Evolutionary conservation across 306 rosid species (phyloP), one percentile per base, ranked within the genome.

Genomic region (Coriaria nepalensis): DNA sequence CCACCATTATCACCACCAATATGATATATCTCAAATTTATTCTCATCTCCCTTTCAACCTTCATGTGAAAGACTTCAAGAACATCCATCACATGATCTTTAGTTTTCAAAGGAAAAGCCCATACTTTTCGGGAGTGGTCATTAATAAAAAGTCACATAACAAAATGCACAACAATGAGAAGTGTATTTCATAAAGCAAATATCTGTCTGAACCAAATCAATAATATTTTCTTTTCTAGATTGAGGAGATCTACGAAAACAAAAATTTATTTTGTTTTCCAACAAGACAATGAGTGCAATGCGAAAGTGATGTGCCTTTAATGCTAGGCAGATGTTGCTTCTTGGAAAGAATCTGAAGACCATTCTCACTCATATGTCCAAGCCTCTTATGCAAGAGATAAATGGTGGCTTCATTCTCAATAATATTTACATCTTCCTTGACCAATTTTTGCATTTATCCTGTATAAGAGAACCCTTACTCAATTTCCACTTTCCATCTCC

Each of bases 401-500:
- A 35, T 11, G 8, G 38, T 5, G 6, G 36, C 45, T n/a, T 61
- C 34, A 20, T 20, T 20, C 2, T 35, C 11, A 5, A 43, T 12
- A 9, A 12, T 0, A 44, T 36, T 52, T 0, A 10, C 11, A 6
- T 42, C 13, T 6, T 6, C 39, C 15, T 37, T 44, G 8, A 2
- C 7, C 0, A 49, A 49, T n/a, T n/a, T n/a, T n/a, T n/a, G 6
- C n/a, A n/a, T n/a, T n/a, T 5, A 20, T 33, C 35, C 35, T 40
- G 33, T 45, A 45, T 12, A 55, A 40, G 4, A 5, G 10, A 13
- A 29, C 37, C 13, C 40, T 9, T 8, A 3, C 1, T 38, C 4
- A 53, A 32, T 33, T 60, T 60, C 58, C 45, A 51, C 8, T 36
- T 33, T 9, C 38, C 35, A 8, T 29, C 38, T 13, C 58, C n/a